A percentile compares a stretch with the other conserved stretches of the same genome.
phyloP scores from a whole-genome alignment of 2,329 filamentous ascomycete genomes.

The Ophiocordyceps unilateralis region DNA sequence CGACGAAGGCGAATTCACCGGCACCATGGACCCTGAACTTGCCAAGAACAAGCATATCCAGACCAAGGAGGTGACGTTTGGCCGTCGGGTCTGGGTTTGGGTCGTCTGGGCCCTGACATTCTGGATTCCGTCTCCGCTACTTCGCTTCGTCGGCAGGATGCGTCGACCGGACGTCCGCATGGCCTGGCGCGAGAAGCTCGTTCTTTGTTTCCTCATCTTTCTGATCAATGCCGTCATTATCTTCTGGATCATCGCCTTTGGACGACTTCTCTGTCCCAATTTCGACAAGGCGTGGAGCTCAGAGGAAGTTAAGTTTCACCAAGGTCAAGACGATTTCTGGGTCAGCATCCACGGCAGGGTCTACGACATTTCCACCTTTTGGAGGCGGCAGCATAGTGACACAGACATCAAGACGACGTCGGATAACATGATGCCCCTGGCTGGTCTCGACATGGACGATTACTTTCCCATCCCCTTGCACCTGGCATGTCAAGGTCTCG shows the following conservation, averaged over 20 bases:
- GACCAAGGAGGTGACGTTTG: constrained; percentile 43
- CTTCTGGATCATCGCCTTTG: constrained; percentile 86
- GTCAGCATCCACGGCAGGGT: constrained; percentile 78
- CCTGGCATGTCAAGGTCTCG: constrained; percentile 57
- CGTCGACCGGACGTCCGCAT: constrained; percentile 91
- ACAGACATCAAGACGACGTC: constrained; percentile 39
- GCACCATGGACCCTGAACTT: constrained; percentile 58
- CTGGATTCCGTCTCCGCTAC: constrained; percentile 78
- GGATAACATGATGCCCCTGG: constrained; percentile 58
- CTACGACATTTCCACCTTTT: constrained; percentile 86
- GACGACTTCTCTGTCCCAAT: constrained; percentile 74
- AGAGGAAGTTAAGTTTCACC: constrained; percentile 52
- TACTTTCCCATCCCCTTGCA: constrained; percentile 72
- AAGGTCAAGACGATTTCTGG: constrained; percentile 61
- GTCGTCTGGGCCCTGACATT: constrained; percentile 79
- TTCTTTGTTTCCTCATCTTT: constrained; percentile 64
- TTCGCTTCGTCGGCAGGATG: constrained; percentile 80
- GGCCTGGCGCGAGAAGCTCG: constrained; percentile 92
- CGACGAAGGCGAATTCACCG: constrained; percentile 48
- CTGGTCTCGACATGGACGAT: constrained; percentile 60
- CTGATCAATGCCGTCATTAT: constrained; percentile 67
- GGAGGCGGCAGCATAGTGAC: constrained; percentile 70
- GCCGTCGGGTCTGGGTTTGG: constrained; percentile 61
- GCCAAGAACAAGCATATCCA: constrained; percentile 62
- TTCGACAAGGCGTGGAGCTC: constrained; percentile 74